Percentiles rank a stretch among this genome's conserved stretches.
These are phyloP conservation scores for Artemisia annua DNA, from an alignment of 129 eudicot genomes.

Conservation along the genomic window DNA sequence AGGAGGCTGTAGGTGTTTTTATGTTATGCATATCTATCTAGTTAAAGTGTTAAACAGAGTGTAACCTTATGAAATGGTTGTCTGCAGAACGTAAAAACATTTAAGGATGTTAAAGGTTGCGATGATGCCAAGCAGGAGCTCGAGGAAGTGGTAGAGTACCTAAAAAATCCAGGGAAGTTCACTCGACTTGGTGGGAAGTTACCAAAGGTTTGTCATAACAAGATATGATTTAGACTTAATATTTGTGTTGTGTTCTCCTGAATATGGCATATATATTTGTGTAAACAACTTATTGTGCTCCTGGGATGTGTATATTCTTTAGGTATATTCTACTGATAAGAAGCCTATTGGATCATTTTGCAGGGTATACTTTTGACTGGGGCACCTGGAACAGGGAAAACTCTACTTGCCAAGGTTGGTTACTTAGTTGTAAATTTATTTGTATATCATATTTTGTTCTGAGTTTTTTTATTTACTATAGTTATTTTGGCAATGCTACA, in stretches of 20 bases:
- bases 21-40: not conserved
- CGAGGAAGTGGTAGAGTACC: constrained; percentile 97
- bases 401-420: constrained; percentile 90
- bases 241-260: not conserved
- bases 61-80: constrained; percentile 19
- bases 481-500: constrained; percentile 3
- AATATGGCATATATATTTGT: not conserved
- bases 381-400: constrained; percentile 99
- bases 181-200: constrained; percentile 96
- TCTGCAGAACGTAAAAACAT: constrained; percentile 86
- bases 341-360: constrained; percentile 13
- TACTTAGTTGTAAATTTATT: constrained; percentile 23
- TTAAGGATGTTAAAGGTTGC: constrained; percentile 96
- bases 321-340: constrained; percentile 1
- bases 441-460: not conserved
- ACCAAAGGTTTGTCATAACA: constrained; percentile 70
- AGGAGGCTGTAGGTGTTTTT: not conserved
- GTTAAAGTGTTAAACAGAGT: not conserved
- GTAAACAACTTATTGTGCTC: not conserved
- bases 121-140: constrained; percentile 98
- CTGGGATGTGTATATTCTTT: not conserved
- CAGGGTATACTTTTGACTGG: constrained; percentile 99
- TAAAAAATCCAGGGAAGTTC: constrained; percentile 85
- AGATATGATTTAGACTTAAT: not conserved
- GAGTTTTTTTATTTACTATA: not conserved